These are phyloP conservation scores for Didymella arachidicola DNA, from an alignment of 2,329 filamentous ascomycete species.

Conservation along the genomic window DNA sequence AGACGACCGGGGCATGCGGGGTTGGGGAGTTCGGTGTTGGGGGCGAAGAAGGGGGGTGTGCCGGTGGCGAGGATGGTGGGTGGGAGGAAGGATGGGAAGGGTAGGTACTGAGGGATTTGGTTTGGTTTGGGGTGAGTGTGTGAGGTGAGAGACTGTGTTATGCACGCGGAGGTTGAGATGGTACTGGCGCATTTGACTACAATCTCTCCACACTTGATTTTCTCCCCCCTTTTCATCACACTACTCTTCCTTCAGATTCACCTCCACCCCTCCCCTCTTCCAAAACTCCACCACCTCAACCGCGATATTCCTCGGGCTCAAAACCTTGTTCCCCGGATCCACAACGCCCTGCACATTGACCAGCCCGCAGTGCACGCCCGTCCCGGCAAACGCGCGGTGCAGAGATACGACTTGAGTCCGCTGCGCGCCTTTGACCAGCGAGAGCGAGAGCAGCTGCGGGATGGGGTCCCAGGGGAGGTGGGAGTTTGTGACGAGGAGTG, in stretches of 20 bases:
- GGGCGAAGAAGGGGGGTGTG: conserved; percentile 24
- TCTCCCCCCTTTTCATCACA: no score
- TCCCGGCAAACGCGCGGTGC: conserved; percentile 51
- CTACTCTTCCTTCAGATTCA: conserved; percentile 45
- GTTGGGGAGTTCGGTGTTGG: conserved; percentile 29
- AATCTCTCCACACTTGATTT: no score
- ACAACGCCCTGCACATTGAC: conserved; percentile 58
- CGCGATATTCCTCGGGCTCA: conserved; percentile 59
- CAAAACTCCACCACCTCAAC: conserved; percentile 56
- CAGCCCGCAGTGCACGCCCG: conserved; percentile 58
- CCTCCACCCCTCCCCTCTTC: conserved; percentile 50
- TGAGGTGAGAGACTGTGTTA: no score
- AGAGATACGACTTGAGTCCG: conserved; percentile 59
- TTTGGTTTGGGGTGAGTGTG: not conserved
- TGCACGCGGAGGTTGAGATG: not conserved
- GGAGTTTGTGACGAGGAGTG: conserved; percentile 60
- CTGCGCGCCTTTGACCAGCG: conserved; percentile 61
- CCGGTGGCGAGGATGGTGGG: conserved; percentile 38
- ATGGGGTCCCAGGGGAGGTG: conserved; percentile 58
- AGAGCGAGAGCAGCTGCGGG: conserved; percentile 59
- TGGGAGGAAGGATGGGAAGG: conserved; percentile 12
- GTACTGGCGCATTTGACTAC: no score
- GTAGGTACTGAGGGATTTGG: no score
- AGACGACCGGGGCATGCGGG: not conserved
- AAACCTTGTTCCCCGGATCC: conserved; percentile 48